Base-by-base conservation (phyloP, 768 basidiomycete genomes). In the Suillus tomentosus region DNA sequence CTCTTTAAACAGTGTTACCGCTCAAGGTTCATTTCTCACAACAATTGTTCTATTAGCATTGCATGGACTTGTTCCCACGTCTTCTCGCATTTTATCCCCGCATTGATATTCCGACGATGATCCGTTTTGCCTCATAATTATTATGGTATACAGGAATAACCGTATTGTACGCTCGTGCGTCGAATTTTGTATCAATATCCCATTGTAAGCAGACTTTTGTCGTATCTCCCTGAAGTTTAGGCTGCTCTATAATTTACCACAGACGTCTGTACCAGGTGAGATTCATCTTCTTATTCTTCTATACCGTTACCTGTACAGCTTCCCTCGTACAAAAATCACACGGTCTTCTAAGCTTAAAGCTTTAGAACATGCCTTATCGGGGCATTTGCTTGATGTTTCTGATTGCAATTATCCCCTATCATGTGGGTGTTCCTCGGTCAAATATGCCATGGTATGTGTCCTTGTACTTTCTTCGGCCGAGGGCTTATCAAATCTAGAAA, bases 381-480 rank as follows among this genome's bases (percentile, higher is more conserved):
- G 74, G 64, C 67, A 68, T 69, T 76, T 15, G 66, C 59, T 75
- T 77, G 62, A 71, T 65, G n/a, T 60, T 27, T 77, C 76, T 45
- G 58, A 65, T 71, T 62, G 64, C 53, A 65, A 61, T 31, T 64
- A 66, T 73, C 57, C 55, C 50, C 39, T 31, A 22, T 37, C 37
- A 24, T 47, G 48, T 17, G 24, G 60, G 31, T 53, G 11, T 22
- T 60, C 24, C 63, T 53, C 31, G 54, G 57, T 55, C 31, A n/a
- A 34, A 17, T 48, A 50, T 40, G 45, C 31, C 47, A 60, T 72
- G 62, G 62, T 62, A 48, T 64, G 42, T 31, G 42, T 48, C 57
- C 65, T 75, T 77, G 69, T 75, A 68, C 60, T 77, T 58, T 71
- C 62, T 64, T 36, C 55, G 72, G 69, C 67, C 63, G 47, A 64